phyloP scores from a whole-genome alignment of 805 yeast species.

The Debaryomyces prosopidis region DNA sequence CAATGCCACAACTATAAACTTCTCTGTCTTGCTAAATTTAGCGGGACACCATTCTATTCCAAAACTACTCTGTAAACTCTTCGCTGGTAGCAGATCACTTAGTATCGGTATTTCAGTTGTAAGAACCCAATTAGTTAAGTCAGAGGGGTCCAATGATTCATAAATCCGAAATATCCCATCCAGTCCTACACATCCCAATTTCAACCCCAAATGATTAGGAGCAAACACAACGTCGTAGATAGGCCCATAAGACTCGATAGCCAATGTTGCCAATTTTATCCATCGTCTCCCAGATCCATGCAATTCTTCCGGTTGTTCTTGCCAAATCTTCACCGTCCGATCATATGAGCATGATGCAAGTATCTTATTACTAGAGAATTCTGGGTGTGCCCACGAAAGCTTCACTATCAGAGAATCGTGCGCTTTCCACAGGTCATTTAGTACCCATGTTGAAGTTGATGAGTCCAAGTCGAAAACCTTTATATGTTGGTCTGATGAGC shows the following conservation, averaged over 20 bases:
- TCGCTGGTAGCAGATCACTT: slow-evolving; percentile 66
- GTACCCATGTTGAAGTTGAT: slow-evolving; percentile 70
- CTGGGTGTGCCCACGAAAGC: slow-evolving; percentile 92
- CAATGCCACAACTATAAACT: slow-evolving; percentile 77
- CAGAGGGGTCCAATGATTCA: slow-evolving; percentile 89
- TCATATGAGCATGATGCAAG: slow-evolving; percentile 90
- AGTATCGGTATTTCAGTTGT: slow-evolving; percentile 70
- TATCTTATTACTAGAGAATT: slow-evolving; percentile 71
- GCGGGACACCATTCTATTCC: slow-evolving; percentile 91
- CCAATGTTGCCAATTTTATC: slow-evolving; percentile 70
- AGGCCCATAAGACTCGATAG: slow-evolving; percentile 82
- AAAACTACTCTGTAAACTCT: slow-evolving; percentile 81
- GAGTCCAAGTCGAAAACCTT: slow-evolving; percentile 81
- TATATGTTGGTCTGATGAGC: slow-evolving; percentile 91
- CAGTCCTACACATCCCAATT: slow-evolving; percentile 82
- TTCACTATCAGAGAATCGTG: slow-evolving; percentile 87
- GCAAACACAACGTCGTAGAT: slow-evolving; percentile 88
- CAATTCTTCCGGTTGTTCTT: slow-evolving; percentile 78
- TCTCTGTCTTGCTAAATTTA: slow-evolving; percentile 70
- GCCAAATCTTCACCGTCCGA: slow-evolving; percentile 87
- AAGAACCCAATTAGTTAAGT: slow-evolving; percentile 77
- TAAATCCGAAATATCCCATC: slow-evolving; percentile 86
- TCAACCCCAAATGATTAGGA: slow-evolving; percentile 78
- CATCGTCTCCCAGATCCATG: slow-evolving; percentile 82
- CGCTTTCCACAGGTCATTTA: slow-evolving; percentile 91